Evolutionary conservation across 2,329 filamentous ascomycete genomes (phyloP), one percentile per base, ranked within the genome.

Genomic region (Ceratocystis lukuohia): DNA sequence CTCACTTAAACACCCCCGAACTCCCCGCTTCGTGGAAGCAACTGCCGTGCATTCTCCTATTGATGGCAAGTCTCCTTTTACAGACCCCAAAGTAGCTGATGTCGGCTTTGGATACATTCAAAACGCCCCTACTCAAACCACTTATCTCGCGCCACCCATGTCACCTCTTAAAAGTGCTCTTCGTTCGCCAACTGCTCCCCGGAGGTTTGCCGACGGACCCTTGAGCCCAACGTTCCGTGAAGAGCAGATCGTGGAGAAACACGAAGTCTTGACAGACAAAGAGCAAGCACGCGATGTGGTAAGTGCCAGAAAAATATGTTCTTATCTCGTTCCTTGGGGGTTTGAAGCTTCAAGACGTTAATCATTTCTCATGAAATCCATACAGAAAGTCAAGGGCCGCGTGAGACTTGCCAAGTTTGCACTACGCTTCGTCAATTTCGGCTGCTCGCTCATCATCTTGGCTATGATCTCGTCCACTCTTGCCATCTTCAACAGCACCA

Each of bases 371-470:
- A 2, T 33, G 20, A 30, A 17, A 30, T 33, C 30, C 66, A 5
- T 67, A 61, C 74, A 96, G 93, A 95, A 89, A 87, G 84, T 96
- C 75, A 97, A 96, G 79, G 87, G 87, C 45, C 85, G 91, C 71
- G 92, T 97, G 44, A 86, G 94, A 61, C 82, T 97, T 76, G 94
- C 93, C 71, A 99, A 99, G 80, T 87, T 97, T 72, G 84, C 96
- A 69, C 86, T 99, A n/a, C 88, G 94, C 70, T 88, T 91, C 66
- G 89, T 97, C 77, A 96, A 93, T 81, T 97, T 99, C 76, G 91
- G 90, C 76, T 99, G 94, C 80, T 93, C 89, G 75, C 82, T 97
- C 68, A 96, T 99, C 74, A 90, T 99, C 70, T 83, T 99, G 67
- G 82, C 91, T 69, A 93, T 99, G 84, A 80, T 99, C 65, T 86